phyloP scores from a whole-genome alignment of 768 basidiomycete genomes.

The Antrodiella citrinella region DNA sequence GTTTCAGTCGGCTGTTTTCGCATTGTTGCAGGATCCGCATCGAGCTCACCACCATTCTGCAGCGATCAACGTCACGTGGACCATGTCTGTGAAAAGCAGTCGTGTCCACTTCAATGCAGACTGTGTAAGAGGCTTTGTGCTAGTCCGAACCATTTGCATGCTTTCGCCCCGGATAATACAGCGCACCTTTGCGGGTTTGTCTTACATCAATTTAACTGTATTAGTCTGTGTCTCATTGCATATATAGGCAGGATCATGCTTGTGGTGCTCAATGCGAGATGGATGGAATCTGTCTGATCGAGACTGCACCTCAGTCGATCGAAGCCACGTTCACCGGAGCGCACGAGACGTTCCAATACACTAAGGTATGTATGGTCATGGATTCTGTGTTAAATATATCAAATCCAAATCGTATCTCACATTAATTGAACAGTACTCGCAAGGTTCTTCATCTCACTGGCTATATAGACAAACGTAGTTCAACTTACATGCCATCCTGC shows the following conservation, averaged over 20 bases:
- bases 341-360: conserved; percentile 57
- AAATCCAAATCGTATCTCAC: neutral
- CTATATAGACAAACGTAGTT: too few species aligned
- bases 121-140: conserved; percentile 50
- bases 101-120: conserved; percentile 47
- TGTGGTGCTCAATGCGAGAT: conserved; percentile 36
- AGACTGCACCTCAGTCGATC: conserved; percentile 49
- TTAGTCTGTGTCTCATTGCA: neutral
- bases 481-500: too few species aligned
- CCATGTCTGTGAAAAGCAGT: conserved; percentile 43
- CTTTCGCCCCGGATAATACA: conserved; percentile 24
- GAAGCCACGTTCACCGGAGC: conserved; percentile 54
- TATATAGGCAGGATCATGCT: conserved; percentile 40
- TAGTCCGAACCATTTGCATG: conserved; percentile 43
- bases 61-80: conserved; percentile 38
- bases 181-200: conserved; percentile 53
- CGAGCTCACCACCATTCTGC: neutral
- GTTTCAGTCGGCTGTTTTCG: neutral
- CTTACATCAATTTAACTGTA: too few species aligned
- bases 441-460: too few species aligned
- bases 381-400: too few species aligned
- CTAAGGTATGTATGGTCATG: conserved; percentile 45
- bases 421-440: conserved; percentile 37
- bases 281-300: conserved; percentile 49
- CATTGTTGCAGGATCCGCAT: neutral